Evolutionary conservation across 2,329 filamentous ascomycete species (phyloP).

Genomic region (Colletotrichum plurivorum): DNA sequence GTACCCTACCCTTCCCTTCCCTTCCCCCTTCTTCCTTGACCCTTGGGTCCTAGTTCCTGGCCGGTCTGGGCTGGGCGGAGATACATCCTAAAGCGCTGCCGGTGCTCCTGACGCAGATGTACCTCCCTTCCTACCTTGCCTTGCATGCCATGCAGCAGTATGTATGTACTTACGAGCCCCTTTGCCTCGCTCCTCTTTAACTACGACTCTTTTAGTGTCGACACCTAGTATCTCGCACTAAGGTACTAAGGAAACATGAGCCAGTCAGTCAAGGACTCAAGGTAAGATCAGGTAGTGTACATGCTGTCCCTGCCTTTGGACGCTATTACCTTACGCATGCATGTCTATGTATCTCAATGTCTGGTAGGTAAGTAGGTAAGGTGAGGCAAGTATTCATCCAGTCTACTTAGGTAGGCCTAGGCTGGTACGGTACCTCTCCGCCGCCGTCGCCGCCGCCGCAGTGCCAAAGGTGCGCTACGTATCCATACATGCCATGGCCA

Average conservation of each 20-base stretch:
- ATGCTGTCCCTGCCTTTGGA: not conserved
- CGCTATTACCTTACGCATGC: constrained; percentile 14
- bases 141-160: not conserved
- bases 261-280: constrained; percentile 1
- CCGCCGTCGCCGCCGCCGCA: not conserved
- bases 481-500: constrained; percentile 1
- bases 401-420: not conserved
- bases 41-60: constrained; percentile 30
- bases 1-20: not conserved
- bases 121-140: not conserved
- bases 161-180: not conserved
- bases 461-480: not conserved
- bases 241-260: constrained; percentile 17
- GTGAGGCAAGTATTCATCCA: no score
- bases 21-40: constrained; percentile 3
- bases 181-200: constrained; percentile 9
- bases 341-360: constrained; percentile 12
- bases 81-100: constrained; percentile 15
- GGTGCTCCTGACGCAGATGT: constrained; percentile 3
- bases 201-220: constrained; percentile 13
- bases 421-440: not conserved
- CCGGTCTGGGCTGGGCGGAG: constrained; percentile 1
- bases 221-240: constrained; percentile 1
- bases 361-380: no score
- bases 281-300: not conserved